phyloP scores from a whole-genome alignment of 257 asterid species.

The Striga asiatica region DNA sequence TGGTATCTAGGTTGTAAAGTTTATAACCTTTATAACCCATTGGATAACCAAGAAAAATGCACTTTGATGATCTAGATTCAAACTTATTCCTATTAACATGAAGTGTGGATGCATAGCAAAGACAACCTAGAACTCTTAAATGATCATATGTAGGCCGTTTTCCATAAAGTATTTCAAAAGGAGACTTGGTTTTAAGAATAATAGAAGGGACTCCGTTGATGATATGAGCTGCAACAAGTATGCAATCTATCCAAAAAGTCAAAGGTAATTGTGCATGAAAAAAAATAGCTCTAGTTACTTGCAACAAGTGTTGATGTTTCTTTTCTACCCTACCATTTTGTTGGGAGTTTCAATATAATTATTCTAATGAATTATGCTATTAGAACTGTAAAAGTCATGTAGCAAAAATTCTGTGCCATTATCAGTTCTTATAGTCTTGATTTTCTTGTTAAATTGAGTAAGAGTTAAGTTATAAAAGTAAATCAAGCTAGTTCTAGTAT shows the following conservation, averaged over 20 bases:
- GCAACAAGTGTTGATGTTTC: neutral
- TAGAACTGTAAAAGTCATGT: neutral
- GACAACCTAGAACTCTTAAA: neutral
- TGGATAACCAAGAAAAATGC: neutral
- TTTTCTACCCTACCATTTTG: too few relatives aligned
- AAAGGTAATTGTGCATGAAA: neutral
- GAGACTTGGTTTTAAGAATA: neutral
- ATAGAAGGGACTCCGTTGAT: too few relatives aligned
- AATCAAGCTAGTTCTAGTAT: neutral
- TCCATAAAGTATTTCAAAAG: neutral
- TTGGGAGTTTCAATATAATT: too few relatives aligned
- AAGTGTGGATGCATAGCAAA: neutral
- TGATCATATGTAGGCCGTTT: neutral
- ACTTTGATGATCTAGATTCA: neutral
- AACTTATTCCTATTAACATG: neutral
- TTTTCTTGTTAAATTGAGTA: neutral
- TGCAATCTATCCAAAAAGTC: neutral
- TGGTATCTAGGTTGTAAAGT: neutral
- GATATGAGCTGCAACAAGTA: neutral
- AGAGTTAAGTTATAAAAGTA: neutral
- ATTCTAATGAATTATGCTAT: neutral
- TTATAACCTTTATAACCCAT: neutral
- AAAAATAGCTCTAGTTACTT: neutral
- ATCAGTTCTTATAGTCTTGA: neutral
- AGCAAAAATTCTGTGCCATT: neutral